These are phyloP conservation scores for Spergularia marina DNA, from an alignment of 148 eudicot species.

Conservation along the genomic window DNA sequence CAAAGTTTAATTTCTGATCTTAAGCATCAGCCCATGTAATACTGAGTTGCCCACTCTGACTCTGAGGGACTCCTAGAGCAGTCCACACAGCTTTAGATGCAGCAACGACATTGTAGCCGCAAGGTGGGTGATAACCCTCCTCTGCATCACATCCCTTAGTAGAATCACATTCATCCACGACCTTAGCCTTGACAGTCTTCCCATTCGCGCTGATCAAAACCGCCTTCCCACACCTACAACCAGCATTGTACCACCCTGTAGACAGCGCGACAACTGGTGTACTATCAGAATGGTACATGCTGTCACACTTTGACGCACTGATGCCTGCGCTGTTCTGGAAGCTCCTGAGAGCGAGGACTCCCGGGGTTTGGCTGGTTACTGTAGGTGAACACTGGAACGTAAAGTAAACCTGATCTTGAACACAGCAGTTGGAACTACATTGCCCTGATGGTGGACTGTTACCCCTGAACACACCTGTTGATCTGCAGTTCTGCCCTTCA, in stretches of 20 bases:
- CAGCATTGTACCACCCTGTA: slow-evolving; percentile 43
- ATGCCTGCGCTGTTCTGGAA: slow-evolving; percentile 27
- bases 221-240: slow-evolving; percentile 32
- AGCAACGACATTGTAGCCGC: slow-evolving; percentile 43
- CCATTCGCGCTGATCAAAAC: slow-evolving; percentile 33
- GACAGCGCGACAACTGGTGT: slow-evolving; percentile 40
- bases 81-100: slow-evolving; percentile 43
- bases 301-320: slow-evolving; percentile 28
- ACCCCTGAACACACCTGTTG: slow-evolving; percentile 35
- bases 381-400: slow-evolving; percentile 42
- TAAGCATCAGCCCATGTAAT: slow-evolving; percentile 45
- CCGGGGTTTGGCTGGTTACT: slow-evolving; percentile 31
- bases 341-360: slow-evolving; percentile 30
- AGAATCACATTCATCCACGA: slow-evolving; percentile 51
- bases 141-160: slow-evolving; percentile 42
- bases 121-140: slow-evolving; percentile 48
- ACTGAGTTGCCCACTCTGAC: slow-evolving; percentile 30
- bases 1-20: neutral
- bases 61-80: slow-evolving; percentile 31
- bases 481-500: slow-evolving; percentile 32
- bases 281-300: slow-evolving; percentile 27
- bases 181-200: slow-evolving; percentile 37
- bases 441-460: slow-evolving; percentile 32
- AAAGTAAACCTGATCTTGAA: slow-evolving; percentile 30
- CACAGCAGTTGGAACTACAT: slow-evolving; percentile 38